phyloP scores from a whole-genome alignment of 208 protist species.

The Lotmaria passim region DNA sequence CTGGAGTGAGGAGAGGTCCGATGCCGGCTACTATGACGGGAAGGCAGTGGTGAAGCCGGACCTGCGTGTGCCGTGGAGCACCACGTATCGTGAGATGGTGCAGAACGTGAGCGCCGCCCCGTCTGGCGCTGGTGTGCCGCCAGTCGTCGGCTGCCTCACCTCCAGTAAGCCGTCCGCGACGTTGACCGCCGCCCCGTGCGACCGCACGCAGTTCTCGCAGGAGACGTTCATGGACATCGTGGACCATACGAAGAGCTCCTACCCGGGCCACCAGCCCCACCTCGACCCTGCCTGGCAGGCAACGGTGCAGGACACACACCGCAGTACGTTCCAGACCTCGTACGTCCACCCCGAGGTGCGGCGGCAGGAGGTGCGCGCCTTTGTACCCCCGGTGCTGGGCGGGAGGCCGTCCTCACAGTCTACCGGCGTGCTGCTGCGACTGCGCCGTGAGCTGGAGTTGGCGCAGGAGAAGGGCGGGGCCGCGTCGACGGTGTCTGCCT shows the following conservation, averaged over 20 bases:
- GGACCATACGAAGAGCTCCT: slow-evolving; percentile 68
- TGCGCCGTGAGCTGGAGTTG: slow-evolving; percentile 67
- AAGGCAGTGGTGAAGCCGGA: slow-evolving; percentile 57
- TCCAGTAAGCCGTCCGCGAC: not conserved
- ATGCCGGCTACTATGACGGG: slow-evolving; percentile 83
- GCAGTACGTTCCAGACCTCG: slow-evolving; percentile 33
- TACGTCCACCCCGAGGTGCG: slow-evolving; percentile 40
- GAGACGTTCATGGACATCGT: slow-evolving; percentile 77
- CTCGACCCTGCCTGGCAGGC: slow-evolving; percentile 56
- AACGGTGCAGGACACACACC: slow-evolving; percentile 11
- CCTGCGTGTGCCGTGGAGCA: slow-evolving; percentile 47
- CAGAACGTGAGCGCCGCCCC: slow-evolving; percentile 13
- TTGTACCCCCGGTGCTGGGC: slow-evolving; percentile 65
- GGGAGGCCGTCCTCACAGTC: slow-evolving; percentile 62
- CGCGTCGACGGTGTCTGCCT: slow-evolving; percentile 30
- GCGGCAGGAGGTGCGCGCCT: slow-evolving; percentile 28
- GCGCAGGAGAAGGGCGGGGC: slow-evolving; percentile 29
- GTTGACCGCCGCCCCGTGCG: not conserved
- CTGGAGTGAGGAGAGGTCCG: slow-evolving; percentile 85
- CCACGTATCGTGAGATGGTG: slow-evolving; percentile 58
- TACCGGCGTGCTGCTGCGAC: slow-evolving; percentile 62
- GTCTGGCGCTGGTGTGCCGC: not conserved
- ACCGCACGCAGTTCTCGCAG: slow-evolving; percentile 61
- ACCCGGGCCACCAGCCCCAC: slow-evolving; percentile 85
- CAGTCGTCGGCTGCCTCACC: slow-evolving; percentile 15